phyloP scores from a whole-genome alignment of 2,329 filamentous ascomycete species.

The Trichoderma atrobrunneum region DNA sequence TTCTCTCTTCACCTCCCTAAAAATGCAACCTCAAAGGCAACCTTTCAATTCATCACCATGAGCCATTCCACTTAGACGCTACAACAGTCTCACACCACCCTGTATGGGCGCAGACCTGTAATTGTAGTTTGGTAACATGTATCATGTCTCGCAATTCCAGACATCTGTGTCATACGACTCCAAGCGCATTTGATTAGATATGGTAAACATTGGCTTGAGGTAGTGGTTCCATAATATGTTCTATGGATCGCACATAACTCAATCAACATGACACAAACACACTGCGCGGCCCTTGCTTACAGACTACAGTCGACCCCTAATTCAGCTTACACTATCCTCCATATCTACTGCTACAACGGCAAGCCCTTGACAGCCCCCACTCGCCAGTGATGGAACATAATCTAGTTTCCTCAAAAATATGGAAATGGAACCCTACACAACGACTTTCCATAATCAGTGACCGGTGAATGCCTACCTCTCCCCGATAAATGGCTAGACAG shows the following conservation, averaged over 20 bases:
- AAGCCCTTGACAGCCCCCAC: not conserved
- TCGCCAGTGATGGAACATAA: not conserved
- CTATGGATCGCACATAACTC: not conserved
- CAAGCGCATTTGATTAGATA: not conserved
- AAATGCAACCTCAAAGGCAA: not conserved
- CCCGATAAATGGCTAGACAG: not conserved
- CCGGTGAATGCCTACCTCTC: not conserved
- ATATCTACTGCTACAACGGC: not conserved
- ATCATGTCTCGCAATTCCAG: not conserved
- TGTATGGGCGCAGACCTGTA: not conserved
- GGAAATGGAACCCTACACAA: not conserved
- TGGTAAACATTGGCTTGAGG: not conserved
- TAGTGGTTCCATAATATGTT: not conserved
- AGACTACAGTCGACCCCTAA: not conserved
- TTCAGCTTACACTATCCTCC: not conserved
- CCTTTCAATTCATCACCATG: not conserved
- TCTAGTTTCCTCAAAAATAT: not conserved
- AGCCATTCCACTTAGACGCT: not conserved
- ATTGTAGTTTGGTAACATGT: not conserved
- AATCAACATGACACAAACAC: not conserved
- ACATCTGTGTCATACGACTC: not conserved
- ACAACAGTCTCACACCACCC: not conserved
- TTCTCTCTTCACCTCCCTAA: not conserved
- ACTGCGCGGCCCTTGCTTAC: not conserved
- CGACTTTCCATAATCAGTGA: not conserved